Evolutionary conservation across 2,329 filamentous ascomycete genomes (phyloP), one percentile per base, ranked within the genome.

Genomic region (Metarhizium album): DNA sequence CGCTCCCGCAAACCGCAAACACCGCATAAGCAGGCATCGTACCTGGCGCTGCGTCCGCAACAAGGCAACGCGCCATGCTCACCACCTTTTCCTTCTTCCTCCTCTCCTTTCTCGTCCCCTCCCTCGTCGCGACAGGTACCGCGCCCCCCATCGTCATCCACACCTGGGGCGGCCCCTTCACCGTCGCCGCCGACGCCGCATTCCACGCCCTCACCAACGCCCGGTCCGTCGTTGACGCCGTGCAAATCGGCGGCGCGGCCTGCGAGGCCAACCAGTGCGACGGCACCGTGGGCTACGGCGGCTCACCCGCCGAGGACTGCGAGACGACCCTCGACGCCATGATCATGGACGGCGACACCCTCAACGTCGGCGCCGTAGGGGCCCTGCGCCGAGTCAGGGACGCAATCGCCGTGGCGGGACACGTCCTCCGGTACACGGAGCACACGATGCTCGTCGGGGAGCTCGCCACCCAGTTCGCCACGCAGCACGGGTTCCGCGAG

Each of bases 271-370:
- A 70, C 47, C 76, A 74, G 54, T 80, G 76, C 63, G 76, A 79
- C 58, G 70, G 72, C 46, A 76, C 70, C 37, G 76, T 80, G 37
- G 76, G 76, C 48, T 78, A 66, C 56, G 76, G 76, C 49, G 76
- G 76, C 7, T 78, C 75, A 2, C 75, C 76, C 0, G 75, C 78
- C 54, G 76, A 80, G 59, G 60, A 64, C 31, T 80, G 76, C 63
- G 76, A 79, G 64, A 79, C 76, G 3, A 79, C 76, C 0, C 73
- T 80, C 14, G 76, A 80, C 61, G 76, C 76, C n/a, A 69, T 80
- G 67, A 70, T 80, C 60, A 79, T 79, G 71, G 76, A 80, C 59
- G 76, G 76, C 27, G 63, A 61, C 0, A 74, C 67, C n/a, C 69
- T 80, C 64, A 75, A 77, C 16, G 68, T 70, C 1, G 76, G 76